Evolutionary conservation across 2,329 filamentous ascomycete genomes (phyloP).

Genomic region (Pleoardoris graminearum): DNA sequence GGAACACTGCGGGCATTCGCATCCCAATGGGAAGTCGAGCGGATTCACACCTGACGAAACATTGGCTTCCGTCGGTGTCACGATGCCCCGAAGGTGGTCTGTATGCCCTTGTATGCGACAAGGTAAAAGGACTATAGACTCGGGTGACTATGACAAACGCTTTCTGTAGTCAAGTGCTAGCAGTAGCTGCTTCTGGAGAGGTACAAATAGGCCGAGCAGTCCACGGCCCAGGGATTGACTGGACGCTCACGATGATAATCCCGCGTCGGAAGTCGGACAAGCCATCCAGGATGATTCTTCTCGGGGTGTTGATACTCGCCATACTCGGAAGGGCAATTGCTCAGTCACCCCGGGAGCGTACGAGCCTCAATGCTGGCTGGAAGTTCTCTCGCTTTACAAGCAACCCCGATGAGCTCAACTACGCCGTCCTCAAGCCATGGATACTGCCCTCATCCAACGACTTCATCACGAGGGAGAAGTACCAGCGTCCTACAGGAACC

Average conservation of each 20-base stretch:
- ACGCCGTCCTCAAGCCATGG: constrained; percentile 47
- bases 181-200: too few relatives aligned
- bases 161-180: background rate
- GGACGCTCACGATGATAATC: background rate
- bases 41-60: background rate
- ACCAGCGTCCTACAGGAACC: constrained; percentile 38
- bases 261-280: background rate
- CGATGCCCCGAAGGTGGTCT: constrained; percentile 1
- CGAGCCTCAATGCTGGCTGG: constrained; percentile 46
- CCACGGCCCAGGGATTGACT: background rate
- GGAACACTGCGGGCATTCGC: background rate
- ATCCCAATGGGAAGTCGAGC: background rate
- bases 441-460: constrained; percentile 50
- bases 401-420: constrained; percentile 46
- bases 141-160: background rate
- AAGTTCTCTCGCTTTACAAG: constrained; percentile 43
- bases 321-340: constrained; percentile 12
- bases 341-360: constrained; percentile 28
- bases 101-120: background rate
- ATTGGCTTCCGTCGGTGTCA: background rate
- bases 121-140: background rate
- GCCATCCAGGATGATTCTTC: constrained; percentile 26
- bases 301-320: constrained; percentile 17
- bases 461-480: constrained; percentile 41
- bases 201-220: background rate